Base-by-base conservation (phyloP, 148 eudicot genomes). In the Nepenthes mirabilis region DNA sequence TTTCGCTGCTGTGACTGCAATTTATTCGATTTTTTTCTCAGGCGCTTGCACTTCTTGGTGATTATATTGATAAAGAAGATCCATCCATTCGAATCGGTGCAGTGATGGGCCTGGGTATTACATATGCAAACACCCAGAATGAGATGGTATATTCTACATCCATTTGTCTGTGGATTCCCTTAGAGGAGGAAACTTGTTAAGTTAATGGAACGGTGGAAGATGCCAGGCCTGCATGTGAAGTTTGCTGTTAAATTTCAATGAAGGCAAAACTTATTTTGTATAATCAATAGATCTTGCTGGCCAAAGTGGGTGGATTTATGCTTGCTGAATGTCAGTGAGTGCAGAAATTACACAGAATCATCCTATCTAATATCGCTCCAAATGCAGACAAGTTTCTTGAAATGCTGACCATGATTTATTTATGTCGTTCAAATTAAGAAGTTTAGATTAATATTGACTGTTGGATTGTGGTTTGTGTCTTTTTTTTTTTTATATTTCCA, bases 11-110 rank as follows among this genome's bases (percentile, higher is more conserved):
- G 13, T 63, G 2, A 37, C 47, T 40, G 11, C 50, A 14, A 2
- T 54, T 34, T 43, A 33, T 32, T 32, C 14, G 32, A 56, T 32
- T 45, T 37, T 67, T 69, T 36, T 37, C 33, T 56, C 74, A 93
- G 98, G 98, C 96, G 43, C 57, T 93, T 72, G 95, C 91, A 11
- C 95, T 93, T 68, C 84, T 88, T 60, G 83, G 87, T 14, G 99
- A 88, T 5, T 93, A 88, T 60, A 59, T 82, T 2, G 89, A 82
- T 68, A 83, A 73, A 62, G 98, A 93, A 64, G 95, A 88, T 66
- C 51, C 89, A 55, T 78, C 95, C 3, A 74, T 83, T 67, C 75
- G 88, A 68, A 93, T 93, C 47, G 96, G 98, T 63, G 98, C 98
- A 57, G 86, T 93, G 60, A 93, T 89, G 91, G 96, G 98, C 35